Evolutionary conservation across 495 filamentous ascomycete species (phyloP), one percentile per base, ranked within the genome.

Genomic region (Emericellopsis terricola): DNA sequence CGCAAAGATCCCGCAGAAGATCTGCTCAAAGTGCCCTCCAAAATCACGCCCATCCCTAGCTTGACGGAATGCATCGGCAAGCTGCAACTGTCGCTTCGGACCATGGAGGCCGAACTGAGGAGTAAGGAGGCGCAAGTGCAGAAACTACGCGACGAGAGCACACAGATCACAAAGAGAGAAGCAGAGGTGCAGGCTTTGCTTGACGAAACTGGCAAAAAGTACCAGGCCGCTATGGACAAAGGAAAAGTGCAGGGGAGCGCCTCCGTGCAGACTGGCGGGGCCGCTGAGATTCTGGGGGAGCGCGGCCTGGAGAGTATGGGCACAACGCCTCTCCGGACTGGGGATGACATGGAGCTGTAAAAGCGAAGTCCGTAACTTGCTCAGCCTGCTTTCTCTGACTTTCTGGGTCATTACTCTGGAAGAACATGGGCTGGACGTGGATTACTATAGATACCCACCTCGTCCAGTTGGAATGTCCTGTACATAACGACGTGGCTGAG

Each of bases 201-300:
- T 34, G 77, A 78, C 47, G 79, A 91, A 48, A 78, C 84, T 0
- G 82, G 81, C 0, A 80, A 81, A 33, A 71, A 76, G 38, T 92
- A 84, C 52, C 55, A 59, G 17, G 52, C 40, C 8, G 47, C 53
- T 7, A 50, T 61, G 38, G 55, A 57, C 32, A 35, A 35, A 4
- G 19, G 13, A 3, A 9, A 28, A 6, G 15, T 23, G 10, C 13
- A n/a, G n/a, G 33, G 17, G 5, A 21, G 19, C 17, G 11, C 24
- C 17, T 41, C 40, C 3, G 52, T 45, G 8, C 38, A 31, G 11
- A 41, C 36, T 13, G 41, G 34, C 4, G 41, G n/a, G 16, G 45
- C 28, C 6, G 37, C 34, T 18, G 44, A 37, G 26, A 37, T 49
- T 8, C 15, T 34, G 2, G 29, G 40, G 1, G 57, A 69, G 47